These are phyloP conservation scores for Calocera cornea DNA, from an alignment of 768 basidiomycete species.

Conservation along the genomic window DNA sequence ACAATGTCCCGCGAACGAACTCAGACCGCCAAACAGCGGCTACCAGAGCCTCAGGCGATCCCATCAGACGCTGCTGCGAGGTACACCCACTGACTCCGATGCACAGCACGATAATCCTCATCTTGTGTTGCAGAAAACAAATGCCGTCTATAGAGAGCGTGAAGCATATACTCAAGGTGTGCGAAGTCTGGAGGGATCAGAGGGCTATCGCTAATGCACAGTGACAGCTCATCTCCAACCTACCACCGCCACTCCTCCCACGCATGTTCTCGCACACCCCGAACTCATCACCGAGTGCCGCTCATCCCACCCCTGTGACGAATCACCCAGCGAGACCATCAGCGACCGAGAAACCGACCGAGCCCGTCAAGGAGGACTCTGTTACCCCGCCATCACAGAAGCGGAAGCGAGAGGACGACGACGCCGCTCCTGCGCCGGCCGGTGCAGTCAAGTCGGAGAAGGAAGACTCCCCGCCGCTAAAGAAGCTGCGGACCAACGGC, in stretches of 20 bases:
- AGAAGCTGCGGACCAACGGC: not conserved
- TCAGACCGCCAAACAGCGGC: not conserved
- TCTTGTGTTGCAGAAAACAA: not conserved
- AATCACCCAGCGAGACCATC: not conserved
- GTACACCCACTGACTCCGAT: not conserved
- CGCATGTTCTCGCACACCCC: not conserved
- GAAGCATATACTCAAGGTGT: constrained; percentile 1
- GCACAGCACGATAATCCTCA: not conserved
- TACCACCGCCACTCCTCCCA: not conserved
- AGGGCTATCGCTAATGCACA: not conserved
- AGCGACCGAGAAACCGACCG: not conserved
- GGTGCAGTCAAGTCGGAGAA: not conserved
- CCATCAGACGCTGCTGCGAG: not conserved
- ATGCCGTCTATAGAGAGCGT: not conserved
- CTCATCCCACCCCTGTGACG: not conserved
- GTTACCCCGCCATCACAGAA: not conserved
- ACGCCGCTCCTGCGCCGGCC: not conserved
- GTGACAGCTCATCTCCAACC: constrained; percentile 1
- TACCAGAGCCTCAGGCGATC: not conserved
- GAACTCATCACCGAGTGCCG: not conserved
- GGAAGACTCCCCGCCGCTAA: not conserved
- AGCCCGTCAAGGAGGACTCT: not conserved
- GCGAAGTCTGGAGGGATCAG: not conserved
- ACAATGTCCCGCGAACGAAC: not conserved
- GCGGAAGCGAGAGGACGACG: not conserved